Evolutionary conservation across 2,329 filamentous ascomycete genomes (phyloP).

Genomic region (Colletotrichum tabaci): DNA sequence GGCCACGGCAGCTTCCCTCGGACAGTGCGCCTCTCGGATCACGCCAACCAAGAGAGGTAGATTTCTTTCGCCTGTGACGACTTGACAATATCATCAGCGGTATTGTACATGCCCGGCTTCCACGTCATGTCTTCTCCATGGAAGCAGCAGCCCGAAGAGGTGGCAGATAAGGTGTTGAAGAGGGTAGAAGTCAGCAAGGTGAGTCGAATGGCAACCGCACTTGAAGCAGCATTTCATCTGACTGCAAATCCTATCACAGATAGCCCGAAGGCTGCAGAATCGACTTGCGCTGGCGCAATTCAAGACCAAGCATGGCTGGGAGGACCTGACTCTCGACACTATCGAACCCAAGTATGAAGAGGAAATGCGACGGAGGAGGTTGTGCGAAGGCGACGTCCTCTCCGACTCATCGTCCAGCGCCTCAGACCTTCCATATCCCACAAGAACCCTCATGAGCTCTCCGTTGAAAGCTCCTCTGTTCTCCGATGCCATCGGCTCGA

Average conservation of each 20-base stretch:
- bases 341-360: constrained; percentile 89
- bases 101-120: not conserved
- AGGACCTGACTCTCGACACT: constrained; percentile 87
- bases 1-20: not conserved
- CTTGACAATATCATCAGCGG: not conserved
- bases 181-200: constrained; percentile 84
- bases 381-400: constrained; percentile 79
- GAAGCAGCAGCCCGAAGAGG: constrained; percentile 75
- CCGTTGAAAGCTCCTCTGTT: constrained; percentile 87
- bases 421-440: constrained; percentile 82
- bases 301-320: constrained; percentile 96
- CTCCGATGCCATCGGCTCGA: constrained; percentile 84
- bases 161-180: constrained; percentile 79
- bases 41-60: not conserved
- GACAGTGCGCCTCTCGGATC: not conserved
- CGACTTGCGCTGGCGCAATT: constrained; percentile 95
- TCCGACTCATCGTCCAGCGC: constrained; percentile 91
- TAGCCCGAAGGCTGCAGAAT: constrained; percentile 93
- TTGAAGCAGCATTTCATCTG: not conserved
- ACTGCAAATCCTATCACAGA: constrained; percentile 67
- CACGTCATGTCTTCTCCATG: constrained; percentile 71
- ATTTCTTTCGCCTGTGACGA: not conserved
- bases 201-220: constrained; percentile 51
- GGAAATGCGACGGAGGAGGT: constrained; percentile 81
- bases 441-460: constrained; percentile 82